Percentiles rank a stretch among this genome's conserved stretches.
phyloP scores from a whole-genome alignment of 176 grass and related monocot genomes.

The Alloteropsis semialata region DNA sequence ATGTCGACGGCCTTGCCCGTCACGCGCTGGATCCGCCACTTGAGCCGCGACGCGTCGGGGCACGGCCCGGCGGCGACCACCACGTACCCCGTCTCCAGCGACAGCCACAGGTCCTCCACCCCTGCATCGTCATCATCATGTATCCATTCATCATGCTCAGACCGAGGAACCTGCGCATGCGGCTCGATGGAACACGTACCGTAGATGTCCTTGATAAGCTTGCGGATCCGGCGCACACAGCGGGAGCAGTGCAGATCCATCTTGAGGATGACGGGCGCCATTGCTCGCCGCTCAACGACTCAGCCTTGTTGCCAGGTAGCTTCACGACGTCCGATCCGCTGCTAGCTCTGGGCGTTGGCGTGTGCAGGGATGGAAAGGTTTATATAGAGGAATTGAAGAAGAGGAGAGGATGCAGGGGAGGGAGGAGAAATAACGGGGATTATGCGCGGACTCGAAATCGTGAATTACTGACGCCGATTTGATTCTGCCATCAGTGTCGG shows the following conservation, averaged over 20 bases:
- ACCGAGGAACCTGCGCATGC: too few relatives aligned
- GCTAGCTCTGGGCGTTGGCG: too few relatives aligned
- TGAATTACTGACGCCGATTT: not conserved
- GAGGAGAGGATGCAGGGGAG: not conserved
- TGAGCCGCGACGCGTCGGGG: not conserved
- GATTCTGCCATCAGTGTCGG: not conserved
- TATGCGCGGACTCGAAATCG: not conserved
- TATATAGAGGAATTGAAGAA: not conserved
- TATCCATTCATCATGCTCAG: too few relatives aligned
- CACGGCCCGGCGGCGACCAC: not conserved
- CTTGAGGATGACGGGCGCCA: not conserved
- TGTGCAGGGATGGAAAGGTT: not conserved
- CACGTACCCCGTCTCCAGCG: not conserved
- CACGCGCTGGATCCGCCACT: not conserved
- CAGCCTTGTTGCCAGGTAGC: too few relatives aligned
- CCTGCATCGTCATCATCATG: not conserved
- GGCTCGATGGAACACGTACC: not conserved
- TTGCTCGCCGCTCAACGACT: not conserved
- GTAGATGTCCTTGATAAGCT: not conserved
- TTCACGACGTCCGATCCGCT: too few relatives aligned
- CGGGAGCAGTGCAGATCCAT: slow-evolving; percentile 14
- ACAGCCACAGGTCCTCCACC: not conserved
- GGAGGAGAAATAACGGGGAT: slow-evolving; percentile 11
- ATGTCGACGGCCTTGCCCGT: not conserved
- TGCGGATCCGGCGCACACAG: not conserved